Evolutionary conservation across 169 alveolate species (phyloP).

Genomic region (Plasmodium malariae): DNA sequence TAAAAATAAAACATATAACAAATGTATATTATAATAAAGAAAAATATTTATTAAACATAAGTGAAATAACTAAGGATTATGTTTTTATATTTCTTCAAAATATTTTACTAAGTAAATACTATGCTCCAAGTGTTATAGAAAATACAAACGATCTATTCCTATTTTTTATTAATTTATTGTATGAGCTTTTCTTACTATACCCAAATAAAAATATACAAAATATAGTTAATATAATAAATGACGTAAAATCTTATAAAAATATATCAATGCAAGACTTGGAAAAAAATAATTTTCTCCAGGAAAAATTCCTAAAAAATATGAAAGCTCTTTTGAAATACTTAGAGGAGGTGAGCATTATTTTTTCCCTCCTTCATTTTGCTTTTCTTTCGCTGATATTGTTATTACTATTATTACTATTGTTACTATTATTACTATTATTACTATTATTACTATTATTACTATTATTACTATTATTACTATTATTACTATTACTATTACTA

Average conservation of each 20-base stretch:
- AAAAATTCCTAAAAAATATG: constrained; percentile 20
- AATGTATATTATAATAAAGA: constrained; percentile 59
- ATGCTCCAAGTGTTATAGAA: constrained; percentile 29
- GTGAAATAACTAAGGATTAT: constrained; percentile 35
- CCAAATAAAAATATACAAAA: constrained; percentile 46
- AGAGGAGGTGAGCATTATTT: constrained; percentile 30
- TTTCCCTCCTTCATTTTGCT: no score
- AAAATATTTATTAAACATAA: constrained; percentile 2
- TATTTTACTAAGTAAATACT: constrained; percentile 23
- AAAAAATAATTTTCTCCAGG: constrained; percentile 6
- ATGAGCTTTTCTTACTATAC: constrained; percentile 17
- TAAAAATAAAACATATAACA: constrained; percentile 35
- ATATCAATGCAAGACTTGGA: constrained; percentile 7
- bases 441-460: no score
- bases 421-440: no score
- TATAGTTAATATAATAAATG: constrained; percentile 23
- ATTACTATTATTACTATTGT: no score
- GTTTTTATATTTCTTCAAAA: constrained; percentile 47
- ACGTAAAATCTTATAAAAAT: constrained; percentile 9
- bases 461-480: no score
- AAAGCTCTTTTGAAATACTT: constrained; percentile 8
- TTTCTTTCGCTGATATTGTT: no score
- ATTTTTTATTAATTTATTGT: constrained; percentile 41
- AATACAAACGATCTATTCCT: constrained; percentile 65
- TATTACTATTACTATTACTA: no score